phyloP scores from a whole-genome alignment of 768 basidiomycete species.

The Russula vinacea region DNA sequence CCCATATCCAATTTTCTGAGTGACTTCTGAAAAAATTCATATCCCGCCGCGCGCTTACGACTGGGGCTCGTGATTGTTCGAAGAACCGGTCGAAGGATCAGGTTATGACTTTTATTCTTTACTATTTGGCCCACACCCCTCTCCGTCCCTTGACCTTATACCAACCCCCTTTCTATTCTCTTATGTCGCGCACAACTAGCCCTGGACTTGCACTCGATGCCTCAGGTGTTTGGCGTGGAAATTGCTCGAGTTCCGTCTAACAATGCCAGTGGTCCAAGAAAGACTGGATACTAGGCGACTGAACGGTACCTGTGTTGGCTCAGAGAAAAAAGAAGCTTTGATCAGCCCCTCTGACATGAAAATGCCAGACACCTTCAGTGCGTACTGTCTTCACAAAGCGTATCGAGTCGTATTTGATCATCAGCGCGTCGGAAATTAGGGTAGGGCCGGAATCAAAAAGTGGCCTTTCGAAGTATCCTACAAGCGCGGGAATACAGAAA shows the following conservation, averaged over 20 bases:
- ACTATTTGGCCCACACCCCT: not conserved
- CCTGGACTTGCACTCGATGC: conserved; percentile 3
- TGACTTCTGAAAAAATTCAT: conserved; percentile 4
- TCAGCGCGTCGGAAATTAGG: conserved; percentile 10
- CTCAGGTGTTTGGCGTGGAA: conserved; percentile 13
- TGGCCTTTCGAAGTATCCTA: conserved; percentile 7
- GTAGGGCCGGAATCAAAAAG: conserved; percentile 1
- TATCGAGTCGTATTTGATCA: too few species aligned
- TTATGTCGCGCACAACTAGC: not conserved
- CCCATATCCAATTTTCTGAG: not conserved
- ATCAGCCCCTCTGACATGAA: not conserved
- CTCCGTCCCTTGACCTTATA: not conserved
- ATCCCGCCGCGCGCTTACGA: not conserved
- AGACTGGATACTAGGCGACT: conserved; percentile 3
- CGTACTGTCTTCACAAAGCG: too few species aligned
- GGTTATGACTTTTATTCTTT: not conserved
- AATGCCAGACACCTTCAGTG: too few species aligned
- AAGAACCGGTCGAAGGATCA: not conserved
- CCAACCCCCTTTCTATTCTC: not conserved
- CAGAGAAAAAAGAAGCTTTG: not conserved
- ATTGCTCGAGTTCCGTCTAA: not conserved
- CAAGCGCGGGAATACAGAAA: conserved; percentile 15
- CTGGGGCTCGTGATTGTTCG: not conserved
- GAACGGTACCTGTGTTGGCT: conserved; percentile 7
- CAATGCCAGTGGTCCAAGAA: conserved; percentile 1